Evolutionary conservation across 108 stramenopile genomes (phyloP).

Genomic region (Fistulifera pelliculosa): DNA sequence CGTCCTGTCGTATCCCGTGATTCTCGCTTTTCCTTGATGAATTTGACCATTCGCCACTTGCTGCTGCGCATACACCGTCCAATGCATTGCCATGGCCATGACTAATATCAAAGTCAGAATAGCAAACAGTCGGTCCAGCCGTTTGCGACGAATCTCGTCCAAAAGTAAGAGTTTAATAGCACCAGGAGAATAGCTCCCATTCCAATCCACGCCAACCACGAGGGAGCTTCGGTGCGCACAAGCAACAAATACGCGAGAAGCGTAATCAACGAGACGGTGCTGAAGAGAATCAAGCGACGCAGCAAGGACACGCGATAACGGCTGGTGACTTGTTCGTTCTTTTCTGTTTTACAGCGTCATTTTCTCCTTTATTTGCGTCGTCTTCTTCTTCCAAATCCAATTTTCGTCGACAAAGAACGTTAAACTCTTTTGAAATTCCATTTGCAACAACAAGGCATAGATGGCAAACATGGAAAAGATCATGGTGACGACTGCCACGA

Average conservation of each 20-base stretch:
- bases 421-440: too few species aligned
- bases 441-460: too few species aligned
- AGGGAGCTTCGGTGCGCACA: slow-evolving; percentile 16
- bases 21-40: slow-evolving; percentile 37
- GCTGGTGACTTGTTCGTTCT: too few species aligned
- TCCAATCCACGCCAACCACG: slow-evolving; percentile 14
- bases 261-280: background rate
- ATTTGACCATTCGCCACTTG: slow-evolving; percentile 25
- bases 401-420: too few species aligned
- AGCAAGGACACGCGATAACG: too few species aligned
- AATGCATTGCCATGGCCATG: slow-evolving; percentile 23
- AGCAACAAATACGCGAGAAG: slow-evolving; percentile 25
- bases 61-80: slow-evolving; percentile 21
- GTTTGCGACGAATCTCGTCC: slow-evolving; percentile 32
- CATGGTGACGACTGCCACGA: too few species aligned
- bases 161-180: slow-evolving; percentile 26
- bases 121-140: slow-evolving; percentile 24
- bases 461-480: too few species aligned
- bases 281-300: too few species aligned
- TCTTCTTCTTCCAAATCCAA: too few species aligned
- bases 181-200: slow-evolving; percentile 20
- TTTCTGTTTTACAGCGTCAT: too few species aligned
- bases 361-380: too few species aligned
- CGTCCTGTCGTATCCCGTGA: slow-evolving; percentile 27
- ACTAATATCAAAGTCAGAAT: slow-evolving; percentile 28